phyloP scores from a whole-genome alignment of 1,284 basidiomycete genomes.

The Cutaneotrichosporon cavernicola region DNA sequence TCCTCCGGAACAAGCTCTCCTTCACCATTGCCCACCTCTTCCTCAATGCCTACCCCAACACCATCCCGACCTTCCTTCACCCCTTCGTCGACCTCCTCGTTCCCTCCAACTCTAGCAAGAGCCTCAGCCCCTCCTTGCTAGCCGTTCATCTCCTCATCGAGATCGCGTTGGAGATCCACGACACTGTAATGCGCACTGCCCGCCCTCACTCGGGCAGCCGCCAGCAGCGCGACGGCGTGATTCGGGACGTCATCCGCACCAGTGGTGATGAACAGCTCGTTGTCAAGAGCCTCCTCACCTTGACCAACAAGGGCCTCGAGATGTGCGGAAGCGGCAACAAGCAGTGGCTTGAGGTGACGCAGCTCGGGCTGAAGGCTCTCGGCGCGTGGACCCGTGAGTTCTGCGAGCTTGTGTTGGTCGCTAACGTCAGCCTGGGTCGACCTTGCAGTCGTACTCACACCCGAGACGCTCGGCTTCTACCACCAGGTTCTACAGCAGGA shows the following conservation, averaged over 20 bases:
- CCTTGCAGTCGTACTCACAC: slow-evolving; percentile 91
- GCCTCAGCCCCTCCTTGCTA: slow-evolving; percentile 72
- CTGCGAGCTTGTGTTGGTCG: not conserved
- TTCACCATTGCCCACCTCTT: slow-evolving; percentile 96
- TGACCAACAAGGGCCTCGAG: slow-evolving; percentile 73
- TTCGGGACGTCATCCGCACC: slow-evolving; percentile 85
- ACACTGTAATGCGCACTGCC: slow-evolving; percentile 83
- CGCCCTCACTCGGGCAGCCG: slow-evolving; percentile 63
- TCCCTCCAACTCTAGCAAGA: slow-evolving; percentile 55
- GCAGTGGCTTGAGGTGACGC: slow-evolving; percentile 72
- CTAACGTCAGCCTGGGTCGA: slow-evolving; percentile 85
- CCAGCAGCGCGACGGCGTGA: slow-evolving; percentile 72
- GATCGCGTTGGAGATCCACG: slow-evolving; percentile 87
- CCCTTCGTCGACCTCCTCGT: slow-evolving; percentile 54
- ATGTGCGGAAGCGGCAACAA: slow-evolving; percentile 57
- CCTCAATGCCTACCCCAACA: slow-evolving; percentile 63
- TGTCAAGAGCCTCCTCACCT: slow-evolving; percentile 80
- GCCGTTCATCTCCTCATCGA: slow-evolving; percentile 85
- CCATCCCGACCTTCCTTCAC: slow-evolving; percentile 50
- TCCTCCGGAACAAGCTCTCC: slow-evolving; percentile 85
- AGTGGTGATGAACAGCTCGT: slow-evolving; percentile 77
- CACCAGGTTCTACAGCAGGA: slow-evolving; percentile 76
- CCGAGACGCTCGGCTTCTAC: slow-evolving; percentile 78
- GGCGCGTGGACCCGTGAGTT: slow-evolving; percentile 89
- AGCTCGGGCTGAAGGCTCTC: slow-evolving; percentile 85